These are phyloP conservation scores for Diaporthe ampelina DNA, from an alignment of 2,329 filamentous ascomycete species.

Conservation along the genomic window DNA sequence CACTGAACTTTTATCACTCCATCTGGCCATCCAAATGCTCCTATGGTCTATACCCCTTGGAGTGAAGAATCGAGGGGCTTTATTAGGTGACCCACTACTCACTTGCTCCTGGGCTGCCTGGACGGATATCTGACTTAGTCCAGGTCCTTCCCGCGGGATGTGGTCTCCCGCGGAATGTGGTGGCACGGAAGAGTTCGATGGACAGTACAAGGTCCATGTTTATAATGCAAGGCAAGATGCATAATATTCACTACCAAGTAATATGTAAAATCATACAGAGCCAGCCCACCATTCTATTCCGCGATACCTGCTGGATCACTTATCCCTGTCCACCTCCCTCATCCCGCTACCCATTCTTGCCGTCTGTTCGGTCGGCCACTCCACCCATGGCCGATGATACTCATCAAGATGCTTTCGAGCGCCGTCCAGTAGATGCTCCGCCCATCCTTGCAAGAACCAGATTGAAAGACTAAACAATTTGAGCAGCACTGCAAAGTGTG, in stretches of 20 bases:
- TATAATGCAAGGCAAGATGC: not conserved
- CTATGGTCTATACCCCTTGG: too few relatives aligned
- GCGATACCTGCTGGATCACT: not conserved
- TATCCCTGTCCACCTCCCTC: too few relatives aligned
- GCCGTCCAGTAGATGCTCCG: not conserved
- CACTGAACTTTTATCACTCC: not conserved
- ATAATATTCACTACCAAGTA: not conserved
- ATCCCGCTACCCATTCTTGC: not conserved
- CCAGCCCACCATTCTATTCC: not conserved
- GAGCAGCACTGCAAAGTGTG: conserved; percentile 1
- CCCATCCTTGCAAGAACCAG: conserved; percentile 6
- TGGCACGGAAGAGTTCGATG: not conserved
- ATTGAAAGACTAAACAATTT: not conserved
- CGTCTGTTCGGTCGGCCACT: not conserved
- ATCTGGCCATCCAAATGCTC: not conserved
- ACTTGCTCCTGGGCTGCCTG: not conserved
- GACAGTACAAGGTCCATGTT: not conserved
- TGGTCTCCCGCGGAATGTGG: not conserved
- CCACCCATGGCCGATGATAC: not conserved
- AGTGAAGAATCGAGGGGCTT: too few relatives aligned
- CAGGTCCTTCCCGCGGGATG: not conserved
- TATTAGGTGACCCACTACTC: too few relatives aligned
- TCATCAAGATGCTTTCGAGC: not conserved
- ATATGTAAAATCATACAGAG: not conserved
- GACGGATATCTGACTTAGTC: not conserved